Evolutionary conservation across 306 rosid species (phyloP).

Genomic region (Purshia tridentata): DNA sequence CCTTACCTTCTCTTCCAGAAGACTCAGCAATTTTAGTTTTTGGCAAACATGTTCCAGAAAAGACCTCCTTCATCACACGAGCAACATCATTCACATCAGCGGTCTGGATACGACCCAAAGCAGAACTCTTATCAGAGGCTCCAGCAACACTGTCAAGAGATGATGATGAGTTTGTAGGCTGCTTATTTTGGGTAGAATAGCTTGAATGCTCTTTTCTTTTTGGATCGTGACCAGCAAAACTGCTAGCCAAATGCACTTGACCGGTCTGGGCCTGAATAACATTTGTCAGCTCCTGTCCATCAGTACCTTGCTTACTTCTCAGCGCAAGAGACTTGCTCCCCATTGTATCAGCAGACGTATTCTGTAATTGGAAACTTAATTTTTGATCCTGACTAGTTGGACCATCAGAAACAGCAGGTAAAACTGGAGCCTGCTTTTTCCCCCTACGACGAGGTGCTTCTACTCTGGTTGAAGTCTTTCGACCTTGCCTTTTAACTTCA

Average conservation of each 20-base stretch:
- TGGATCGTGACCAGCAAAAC: conserved; percentile 52
- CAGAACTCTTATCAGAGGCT: conserved; percentile 59
- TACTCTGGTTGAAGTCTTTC: conserved; percentile 66
- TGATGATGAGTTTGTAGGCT: conserved; percentile 39
- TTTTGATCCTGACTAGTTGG: conserved; percentile 52
- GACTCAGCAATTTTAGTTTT: conserved; percentile 58
- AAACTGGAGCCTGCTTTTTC: conserved; percentile 45
- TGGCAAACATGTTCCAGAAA: conserved; percentile 78
- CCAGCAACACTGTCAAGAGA: conserved; percentile 52
- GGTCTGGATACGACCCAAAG: conserved; percentile 67
- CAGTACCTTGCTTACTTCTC: conserved; percentile 44
- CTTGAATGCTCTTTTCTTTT: conserved; percentile 65
- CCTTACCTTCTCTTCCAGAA: conserved; percentile 53
- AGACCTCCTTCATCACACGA: conserved; percentile 98
- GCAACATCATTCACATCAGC: conserved; percentile 89
- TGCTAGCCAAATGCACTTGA: conserved; percentile 48
- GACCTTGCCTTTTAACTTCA: conserved; percentile 70
- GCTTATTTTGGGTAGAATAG: conserved; percentile 58
- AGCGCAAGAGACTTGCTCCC: conserved; percentile 39
- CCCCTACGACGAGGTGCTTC: conserved; percentile 87
- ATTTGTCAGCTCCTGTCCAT: conserved; percentile 40
- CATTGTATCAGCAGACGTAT: conserved; percentile 43
- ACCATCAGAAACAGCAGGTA: conserved; percentile 42
- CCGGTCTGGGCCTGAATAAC: conserved; percentile 47
- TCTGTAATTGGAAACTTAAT: conserved; percentile 42